A percentile compares a stretch with the other conserved stretches of the same genome.
phyloP scores from a whole-genome alignment of 176 grass and related monocot genomes.

The Avena atlantica region DNA sequence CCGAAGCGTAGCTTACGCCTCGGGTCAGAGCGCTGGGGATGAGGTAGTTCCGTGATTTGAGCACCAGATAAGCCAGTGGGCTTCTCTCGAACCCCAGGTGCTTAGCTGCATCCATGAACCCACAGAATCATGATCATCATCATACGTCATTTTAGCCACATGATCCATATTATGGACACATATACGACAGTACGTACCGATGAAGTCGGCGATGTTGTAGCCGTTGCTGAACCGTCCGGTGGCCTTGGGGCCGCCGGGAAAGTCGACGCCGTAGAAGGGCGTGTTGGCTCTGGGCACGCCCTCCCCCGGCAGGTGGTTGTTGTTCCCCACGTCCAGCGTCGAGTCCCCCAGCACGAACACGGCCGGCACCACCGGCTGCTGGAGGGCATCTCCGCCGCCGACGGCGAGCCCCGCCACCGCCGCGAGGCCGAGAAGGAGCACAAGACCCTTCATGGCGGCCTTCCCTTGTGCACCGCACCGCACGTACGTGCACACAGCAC shows the following conservation, averaged over 20 bases:
- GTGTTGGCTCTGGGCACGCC: slow-evolving; percentile 40
- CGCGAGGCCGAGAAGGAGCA: background rate
- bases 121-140: background rate
- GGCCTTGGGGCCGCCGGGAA: slow-evolving; percentile 32
- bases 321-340: slow-evolving; percentile 57
- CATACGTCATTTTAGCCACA: too few species aligned
- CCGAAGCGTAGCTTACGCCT: slow-evolving; percentile 60
- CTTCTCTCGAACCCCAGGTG: slow-evolving; percentile 49
- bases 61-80: slow-evolving; percentile 45
- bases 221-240: slow-evolving; percentile 76
- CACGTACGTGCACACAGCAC: background rate
- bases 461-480: background rate
- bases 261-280: slow-evolving; percentile 53
- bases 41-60: slow-evolving; percentile 26
- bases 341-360: slow-evolving; percentile 60
- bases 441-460: background rate
- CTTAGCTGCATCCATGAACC: slow-evolving; percentile 19
- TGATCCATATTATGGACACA: background rate
- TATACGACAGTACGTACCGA: slow-evolving; percentile 16
- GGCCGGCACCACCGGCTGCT: slow-evolving; percentile 30
- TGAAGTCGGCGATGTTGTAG: slow-evolving; percentile 57
- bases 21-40: background rate
- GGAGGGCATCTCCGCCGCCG: background rate
- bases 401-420: background rate
- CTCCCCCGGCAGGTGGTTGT: slow-evolving; percentile 42